Base-by-base conservation (phyloP, 306 rosid genomes). In the Gillenia trifoliata region DNA sequence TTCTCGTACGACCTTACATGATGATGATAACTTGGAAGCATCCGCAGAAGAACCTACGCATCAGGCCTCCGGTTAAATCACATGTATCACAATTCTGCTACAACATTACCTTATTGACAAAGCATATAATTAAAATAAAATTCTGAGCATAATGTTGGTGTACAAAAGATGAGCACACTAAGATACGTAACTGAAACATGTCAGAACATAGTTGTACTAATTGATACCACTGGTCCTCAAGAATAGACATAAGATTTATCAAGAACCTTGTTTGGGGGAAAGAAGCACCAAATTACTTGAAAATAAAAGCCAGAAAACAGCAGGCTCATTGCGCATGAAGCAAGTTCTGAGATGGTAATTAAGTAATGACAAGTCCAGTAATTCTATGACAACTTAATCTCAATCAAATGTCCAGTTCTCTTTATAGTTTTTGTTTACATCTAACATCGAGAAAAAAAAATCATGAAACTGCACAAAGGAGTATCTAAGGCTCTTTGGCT, bases 11-110 rank as follows among this genome's bases (percentile, higher is more conserved):
- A 70, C 83, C 87, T 87, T 82, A 94, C 99, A 64, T 94, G 99
- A 81, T 81, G 92, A 89, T 94, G 95, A 84, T 94, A 94, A 79
- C 88, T 92, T 50, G 97, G 99, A 79, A 94, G 99, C 99, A 94
- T 94, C 86, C 90, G 81, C 34, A 92, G 88, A 79, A 94, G 96
- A 80, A 91, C 99, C 99, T 94, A 75, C 76, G 81, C 78, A 72
- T 66, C 78, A 81, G 45, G 80, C 63, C 71, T 60, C 75, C 55
- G 36, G 81, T 84, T 78, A 87, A 11, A 66, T 64, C 56, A 73
- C 43, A 43, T 25, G n/a, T 54, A 78, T 25, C 17, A 36, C 26
- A 33, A 12, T 47, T 63, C 57, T 52, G 30, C 63, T 12, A 50
- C 43, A 20, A 31, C 45, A 70, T 50, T 49, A 25, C 17, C 31